phyloP scores from a whole-genome alignment of 1,139 yeast genomes.

The Blastobotrys serpentis region DNA sequence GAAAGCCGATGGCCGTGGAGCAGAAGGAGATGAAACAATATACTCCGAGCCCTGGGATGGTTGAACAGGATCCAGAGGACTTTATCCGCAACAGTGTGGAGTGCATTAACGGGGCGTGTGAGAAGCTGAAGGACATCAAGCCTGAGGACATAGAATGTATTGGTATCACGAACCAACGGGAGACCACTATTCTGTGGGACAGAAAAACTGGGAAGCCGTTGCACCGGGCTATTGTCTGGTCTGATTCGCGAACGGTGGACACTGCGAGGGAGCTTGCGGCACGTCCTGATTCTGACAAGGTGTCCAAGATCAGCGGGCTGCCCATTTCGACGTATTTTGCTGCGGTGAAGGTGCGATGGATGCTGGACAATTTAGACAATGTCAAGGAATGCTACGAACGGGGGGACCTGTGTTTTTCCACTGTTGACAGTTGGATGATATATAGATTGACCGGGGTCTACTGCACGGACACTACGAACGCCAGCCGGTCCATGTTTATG shows the following conservation, averaged over 20 bases:
- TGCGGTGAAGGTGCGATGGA: slow-evolving; percentile 88
- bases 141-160: slow-evolving; percentile 43
- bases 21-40: slow-evolving; percentile 67
- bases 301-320: slow-evolving; percentile 73
- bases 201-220: slow-evolving; percentile 79
- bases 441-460: slow-evolving; percentile 76
- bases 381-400: slow-evolving; percentile 67
- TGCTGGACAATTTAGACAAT: slow-evolving; percentile 73
- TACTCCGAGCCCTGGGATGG: slow-evolving; percentile 60
- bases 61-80: slow-evolving; percentile 89
- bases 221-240: slow-evolving; percentile 92
- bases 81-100: slow-evolving; percentile 67
- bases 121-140: slow-evolving; percentile 31
- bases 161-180: slow-evolving; percentile 95
- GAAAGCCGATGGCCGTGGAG: slow-evolving; percentile 78
- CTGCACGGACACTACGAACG: slow-evolving; percentile 88
- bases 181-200: slow-evolving; percentile 91
- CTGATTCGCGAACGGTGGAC: slow-evolving; percentile 82
- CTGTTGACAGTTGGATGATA: slow-evolving; percentile 92
- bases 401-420: slow-evolving; percentile 87
- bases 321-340: slow-evolving; percentile 91
- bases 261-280: slow-evolving; percentile 64
- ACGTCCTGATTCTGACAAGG: slow-evolving; percentile 59
- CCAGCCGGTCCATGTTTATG: slow-evolving; percentile 89
- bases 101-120: slow-evolving; percentile 41